Conservation (phyloP, 495 filamentous ascomycete species). For the Neurospora africana region DNA sequence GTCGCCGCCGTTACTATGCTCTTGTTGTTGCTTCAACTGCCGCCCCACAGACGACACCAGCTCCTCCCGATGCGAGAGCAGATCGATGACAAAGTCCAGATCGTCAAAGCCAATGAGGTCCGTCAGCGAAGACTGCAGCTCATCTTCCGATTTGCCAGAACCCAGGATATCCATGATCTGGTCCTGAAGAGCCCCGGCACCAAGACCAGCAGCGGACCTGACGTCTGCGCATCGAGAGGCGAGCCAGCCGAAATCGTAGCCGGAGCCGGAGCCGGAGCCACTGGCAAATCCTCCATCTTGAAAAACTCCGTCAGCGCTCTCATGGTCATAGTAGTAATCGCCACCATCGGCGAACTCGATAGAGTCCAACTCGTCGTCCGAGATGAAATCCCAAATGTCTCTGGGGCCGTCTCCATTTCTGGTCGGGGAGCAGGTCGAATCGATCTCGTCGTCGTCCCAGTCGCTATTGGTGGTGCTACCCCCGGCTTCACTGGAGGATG, state of each 20-base stretch:
- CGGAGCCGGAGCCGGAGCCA: neutral
- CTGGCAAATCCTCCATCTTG: constrained; percentile 16
- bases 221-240: constrained; percentile 50
- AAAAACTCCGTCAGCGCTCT: constrained; percentile 4
- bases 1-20: constrained; percentile 14
- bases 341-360: constrained; percentile 29
- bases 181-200: constrained; percentile 49
- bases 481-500: constrained; percentile 13
- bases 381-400: constrained; percentile 86
- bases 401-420: constrained; percentile 53
- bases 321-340: constrained; percentile 28
- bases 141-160: constrained; percentile 61
- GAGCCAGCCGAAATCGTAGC: constrained; percentile 51
- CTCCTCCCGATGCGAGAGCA: constrained; percentile 62
- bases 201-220: constrained; percentile 48
- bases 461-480: constrained; percentile 7
- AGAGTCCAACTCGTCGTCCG: constrained; percentile 54
- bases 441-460: constrained; percentile 38
- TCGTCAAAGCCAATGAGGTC: constrained; percentile 91
- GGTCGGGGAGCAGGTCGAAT: constrained; percentile 45
- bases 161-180: constrained; percentile 61
- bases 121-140: constrained; percentile 78
- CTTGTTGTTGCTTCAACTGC: neutral
- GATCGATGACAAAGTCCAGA: constrained; percentile 75
- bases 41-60: constrained; percentile 35